phyloP scores from a whole-genome alignment of 1,284 basidiomycete species.

The Tremellales sp. region DNA sequence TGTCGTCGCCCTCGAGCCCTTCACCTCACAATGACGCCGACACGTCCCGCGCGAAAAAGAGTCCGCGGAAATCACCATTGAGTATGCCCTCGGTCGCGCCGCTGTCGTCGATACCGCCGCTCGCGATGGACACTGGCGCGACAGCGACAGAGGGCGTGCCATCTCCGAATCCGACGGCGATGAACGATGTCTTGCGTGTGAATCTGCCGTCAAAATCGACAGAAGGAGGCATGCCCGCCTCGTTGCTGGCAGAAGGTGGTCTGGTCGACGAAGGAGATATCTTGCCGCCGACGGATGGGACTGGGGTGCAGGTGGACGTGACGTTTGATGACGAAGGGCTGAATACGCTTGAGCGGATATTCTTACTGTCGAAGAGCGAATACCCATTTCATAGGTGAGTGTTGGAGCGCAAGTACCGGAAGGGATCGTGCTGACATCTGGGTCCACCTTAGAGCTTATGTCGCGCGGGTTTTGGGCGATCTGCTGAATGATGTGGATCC shows the following conservation, averaged over 20 bases:
- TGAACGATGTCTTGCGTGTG: conserved; percentile 1
- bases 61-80: conserved; percentile 18
- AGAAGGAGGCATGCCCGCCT: neutral
- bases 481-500: conserved; percentile 73
- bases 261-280: conserved; percentile 44
- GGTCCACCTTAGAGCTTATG: conserved; percentile 79
- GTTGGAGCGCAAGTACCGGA: neutral
- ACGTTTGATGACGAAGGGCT: conserved; percentile 62
- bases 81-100: conserved; percentile 2
- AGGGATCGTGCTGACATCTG: conserved; percentile 1
- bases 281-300: conserved; percentile 24
- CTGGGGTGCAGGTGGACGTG: conserved; percentile 38
- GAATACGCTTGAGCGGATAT: conserved; percentile 85
- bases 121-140: no score
- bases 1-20: conserved; percentile 11
- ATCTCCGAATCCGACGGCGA: conserved; percentile 1
- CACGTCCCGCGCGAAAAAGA: conserved; percentile 12
- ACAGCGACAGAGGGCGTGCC: neutral
- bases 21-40: conserved; percentile 7
- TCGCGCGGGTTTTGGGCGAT: conserved; percentile 70
- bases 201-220: conserved; percentile 2
- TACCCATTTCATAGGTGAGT: conserved; percentile 67
- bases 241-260: conserved; percentile 16
- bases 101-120: no score
- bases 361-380: conserved; percentile 83